A percentile compares a stretch with the other conserved stretches of the same genome.
Conservation (phyloP, 345 rosid species). For the Ricinus communis region DNA sequence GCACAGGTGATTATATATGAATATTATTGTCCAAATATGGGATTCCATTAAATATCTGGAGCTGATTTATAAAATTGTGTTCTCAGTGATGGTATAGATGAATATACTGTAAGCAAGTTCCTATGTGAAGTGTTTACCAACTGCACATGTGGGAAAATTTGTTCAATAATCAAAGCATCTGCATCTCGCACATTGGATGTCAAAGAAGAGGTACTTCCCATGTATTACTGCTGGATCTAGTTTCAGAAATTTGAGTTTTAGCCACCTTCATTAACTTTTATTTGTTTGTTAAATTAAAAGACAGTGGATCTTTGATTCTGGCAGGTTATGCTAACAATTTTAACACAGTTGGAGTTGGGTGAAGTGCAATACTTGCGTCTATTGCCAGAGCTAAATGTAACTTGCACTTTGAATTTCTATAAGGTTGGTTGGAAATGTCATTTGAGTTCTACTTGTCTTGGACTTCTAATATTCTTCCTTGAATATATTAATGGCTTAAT, state of each 20-base stretch:
- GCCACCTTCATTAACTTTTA: not conserved
- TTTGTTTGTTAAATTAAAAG: too few species aligned
- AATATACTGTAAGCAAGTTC: conserved; percentile 81
- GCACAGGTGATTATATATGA: conserved; percentile 78
- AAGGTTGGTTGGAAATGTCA: conserved; percentile 49
- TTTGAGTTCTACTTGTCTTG: conserved; percentile 2
- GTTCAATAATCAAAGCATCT: conserved; percentile 69
- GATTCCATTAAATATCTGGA: conserved; percentile 4
- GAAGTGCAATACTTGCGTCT: conserved; percentile 70
- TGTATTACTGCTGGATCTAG: conserved; percentile 13
- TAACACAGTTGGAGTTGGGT: conserved; percentile 91
- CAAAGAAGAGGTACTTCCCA: conserved; percentile 79
- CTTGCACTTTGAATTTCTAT: conserved; percentile 84
- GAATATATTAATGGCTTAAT: not conserved
- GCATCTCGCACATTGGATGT: conserved; percentile 79
- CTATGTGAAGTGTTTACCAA: conserved; percentile 63
- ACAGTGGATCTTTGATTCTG: conserved; percentile 23
- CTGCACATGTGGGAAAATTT: conserved; percentile 44
- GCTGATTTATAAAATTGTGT: conserved; percentile 19
- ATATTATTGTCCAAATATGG: not conserved
- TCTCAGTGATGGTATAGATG: conserved; percentile 95
- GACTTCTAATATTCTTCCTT: conserved; percentile 1
- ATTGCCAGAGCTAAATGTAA: conserved; percentile 67
- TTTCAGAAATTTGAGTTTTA: conserved; percentile 7
- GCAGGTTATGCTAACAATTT: conserved; percentile 89